Percentiles rank a stretch among this genome's conserved stretches.
Conservation (phyloP, 306 rosid species). For the Vigna mungo region DNA sequence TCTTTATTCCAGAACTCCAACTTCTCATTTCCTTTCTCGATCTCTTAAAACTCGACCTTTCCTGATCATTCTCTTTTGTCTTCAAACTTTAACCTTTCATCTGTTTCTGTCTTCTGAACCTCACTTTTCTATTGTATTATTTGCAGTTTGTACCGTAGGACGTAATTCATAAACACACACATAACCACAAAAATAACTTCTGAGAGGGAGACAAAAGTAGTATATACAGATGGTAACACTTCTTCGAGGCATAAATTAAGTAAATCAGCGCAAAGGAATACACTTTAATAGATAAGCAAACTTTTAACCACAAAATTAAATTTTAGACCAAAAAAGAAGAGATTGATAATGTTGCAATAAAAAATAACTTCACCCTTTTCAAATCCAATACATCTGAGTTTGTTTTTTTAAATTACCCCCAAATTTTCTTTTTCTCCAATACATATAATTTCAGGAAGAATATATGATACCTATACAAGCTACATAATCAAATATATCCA, state of each 20-base stretch:
- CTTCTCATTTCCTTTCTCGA: too few relatives aligned
- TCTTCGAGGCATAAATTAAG: background rate
- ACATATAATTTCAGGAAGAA: background rate
- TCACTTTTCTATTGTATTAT: too few relatives aligned
- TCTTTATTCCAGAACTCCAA: too few relatives aligned
- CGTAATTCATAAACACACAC: too few relatives aligned
- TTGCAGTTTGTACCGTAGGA: too few relatives aligned
- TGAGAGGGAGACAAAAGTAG: too few relatives aligned
- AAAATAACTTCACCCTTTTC: background rate
- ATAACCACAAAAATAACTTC: too few relatives aligned
- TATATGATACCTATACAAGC: background rate
- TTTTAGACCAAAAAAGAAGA: background rate
- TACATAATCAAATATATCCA: constrained; percentile 6
- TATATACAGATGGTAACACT: too few relatives aligned
- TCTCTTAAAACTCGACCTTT: too few relatives aligned
- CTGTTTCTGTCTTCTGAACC: too few relatives aligned
- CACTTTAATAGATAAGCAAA: background rate
- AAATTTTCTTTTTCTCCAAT: background rate
- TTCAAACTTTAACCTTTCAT: too few relatives aligned
- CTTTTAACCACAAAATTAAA: constrained; percentile 1
- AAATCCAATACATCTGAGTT: constrained; percentile 23
- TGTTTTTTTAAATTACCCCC: background rate
- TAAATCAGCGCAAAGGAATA: background rate
- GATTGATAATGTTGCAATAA: background rate
- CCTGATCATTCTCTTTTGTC: too few relatives aligned